Evolutionary conservation across 2,329 filamentous ascomycete species (phyloP), one percentile per base, ranked within the genome.

Genomic region (Cladophialophora carrionii): DNA sequence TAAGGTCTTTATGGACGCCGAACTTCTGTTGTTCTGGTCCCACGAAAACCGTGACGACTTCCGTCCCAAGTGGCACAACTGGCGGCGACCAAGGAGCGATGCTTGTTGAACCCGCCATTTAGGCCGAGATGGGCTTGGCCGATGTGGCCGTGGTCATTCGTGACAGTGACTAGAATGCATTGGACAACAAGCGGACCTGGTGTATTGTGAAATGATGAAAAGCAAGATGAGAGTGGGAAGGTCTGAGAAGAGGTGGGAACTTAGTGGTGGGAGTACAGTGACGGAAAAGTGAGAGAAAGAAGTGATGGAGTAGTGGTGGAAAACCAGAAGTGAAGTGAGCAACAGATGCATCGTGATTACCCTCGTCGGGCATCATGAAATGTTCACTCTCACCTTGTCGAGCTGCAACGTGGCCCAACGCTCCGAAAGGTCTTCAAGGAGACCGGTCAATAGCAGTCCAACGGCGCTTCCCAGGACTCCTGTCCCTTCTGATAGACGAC

Each of bases 381-480:
- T 26, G n/a, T 26, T 26, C n/a, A 29, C 17, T 46, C 48, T 60
- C 46, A 60, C 14, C 52, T 54, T 54, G 24, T 32, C n/a, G 14
- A 26, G 17, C 14, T 10, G 52, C 17, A 29, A 20, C 10, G 29
- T 20, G 52, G 14, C 8, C 8, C 52, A n/a, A 9, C 1, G 8
- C 31, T 8, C 14, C 29, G 8, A 31, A 8, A 54, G 5, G 24
- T 6, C 24, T 34, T 54, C 60, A 68, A 53, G 62, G 67, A 14
- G 64, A 65, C 46, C 64, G 57, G 51, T 70, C 68, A 6, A 67
- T 65, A 8, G 68, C 68, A 9, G 68, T 70, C 68, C 68, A 70
- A 32, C 68, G 60, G 56, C 68, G 57, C 52, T 69, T 69, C 4
- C 68, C 68, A 24, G 68, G 68, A 57, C 66, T 70, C 57, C 58